Evolutionary conservation across 1,284 basidiomycete species (phyloP).

Genomic region (Chalciporus sp.): DNA sequence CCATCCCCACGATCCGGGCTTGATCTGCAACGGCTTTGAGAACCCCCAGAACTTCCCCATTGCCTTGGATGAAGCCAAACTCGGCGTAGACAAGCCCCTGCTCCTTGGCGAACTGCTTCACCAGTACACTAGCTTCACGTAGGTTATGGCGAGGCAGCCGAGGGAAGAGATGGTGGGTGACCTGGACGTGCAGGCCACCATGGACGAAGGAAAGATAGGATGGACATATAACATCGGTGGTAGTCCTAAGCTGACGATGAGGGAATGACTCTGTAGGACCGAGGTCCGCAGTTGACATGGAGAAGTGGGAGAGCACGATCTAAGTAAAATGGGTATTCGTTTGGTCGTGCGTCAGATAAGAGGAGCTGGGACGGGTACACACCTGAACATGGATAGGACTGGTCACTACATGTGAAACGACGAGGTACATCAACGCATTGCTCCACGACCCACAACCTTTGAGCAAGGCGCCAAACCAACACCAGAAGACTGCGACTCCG

Average conservation of each 20-base stretch:
- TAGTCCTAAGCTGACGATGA: slow-evolving; percentile 92
- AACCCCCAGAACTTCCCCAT: slow-evolving; percentile 76
- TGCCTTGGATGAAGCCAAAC: slow-evolving; percentile 87
- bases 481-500: slow-evolving; percentile 76
- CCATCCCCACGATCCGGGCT: slow-evolving; percentile 71
- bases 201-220: slow-evolving; percentile 87
- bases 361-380: slow-evolving; percentile 9
- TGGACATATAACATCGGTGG: slow-evolving; percentile 92
- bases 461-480: slow-evolving; percentile 74
- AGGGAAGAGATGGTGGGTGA: slow-evolving; percentile 97
- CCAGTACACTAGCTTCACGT: slow-evolving; percentile 75
- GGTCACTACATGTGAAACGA: slow-evolving; percentile 80
- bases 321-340: slow-evolving; percentile 36
- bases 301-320: slow-evolving; percentile 98
- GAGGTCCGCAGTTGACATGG: slow-evolving; percentile 91
- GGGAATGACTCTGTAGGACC: slow-evolving; percentile 92
- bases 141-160: slow-evolving; percentile 95
- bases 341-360: slow-evolving; percentile 5
- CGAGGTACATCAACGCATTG: slow-evolving; percentile 65
- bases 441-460: slow-evolving; percentile 70
- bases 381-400: slow-evolving; percentile 89
- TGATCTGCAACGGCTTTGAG: slow-evolving; percentile 83
- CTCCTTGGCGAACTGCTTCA: slow-evolving; percentile 85
- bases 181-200: slow-evolving; percentile 93
- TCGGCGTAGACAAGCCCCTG: slow-evolving; percentile 87